Base-by-base conservation (phyloP, 2,329 filamentous ascomycete genomes). In the Xylariaceae sp. region DNA sequence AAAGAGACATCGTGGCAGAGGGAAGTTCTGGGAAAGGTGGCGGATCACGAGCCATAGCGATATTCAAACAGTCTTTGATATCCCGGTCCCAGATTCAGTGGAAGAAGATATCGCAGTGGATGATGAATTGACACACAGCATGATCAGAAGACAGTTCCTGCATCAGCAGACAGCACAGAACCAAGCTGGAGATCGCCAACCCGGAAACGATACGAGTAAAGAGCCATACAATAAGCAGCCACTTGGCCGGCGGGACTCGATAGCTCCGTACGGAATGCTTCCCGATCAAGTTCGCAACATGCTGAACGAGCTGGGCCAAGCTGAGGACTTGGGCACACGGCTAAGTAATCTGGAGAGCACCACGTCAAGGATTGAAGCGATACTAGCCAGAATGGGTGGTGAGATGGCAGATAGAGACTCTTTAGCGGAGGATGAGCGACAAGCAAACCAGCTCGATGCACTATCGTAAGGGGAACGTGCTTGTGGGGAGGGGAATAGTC, bases 21-120 rank as follows among this genome's bases (percentile, higher is more conserved):
- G 69, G 39, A 76, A 74, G 58, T 86, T 88, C 64, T 88, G 85
- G 82, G 80, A 85, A 61, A 82, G 80, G 67, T 85, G 80, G 73
- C 78, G 80, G 44, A 82, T 91, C 65, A 86, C 84, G 6, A 84
- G 83, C 8, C 86, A 90, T 67, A 80, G 85, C 18, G 87, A 89
- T 65, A 76, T 91, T 32, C 81, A 86, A 43, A 80, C 84, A 10
- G 87, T 90, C 1, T 91, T 91, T 58, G 84, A 89, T 48, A 76
- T 85, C 22, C 78, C 86, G 39, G 85, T 86, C 5, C 87, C 87
- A 2, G 80, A 86, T 46, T 75, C 74, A 29, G 76, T 83, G 4
- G 73, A 78, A 46, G 71, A 79, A 13, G 80, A 83, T 43, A 83
- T 84, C 40, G 72, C 79, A 0, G 78, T 78, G 4, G 81, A 84